Base-by-base conservation (phyloP, 1,284 basidiomycete genomes). In the Microbotryum silenes-acaulis region DNA sequence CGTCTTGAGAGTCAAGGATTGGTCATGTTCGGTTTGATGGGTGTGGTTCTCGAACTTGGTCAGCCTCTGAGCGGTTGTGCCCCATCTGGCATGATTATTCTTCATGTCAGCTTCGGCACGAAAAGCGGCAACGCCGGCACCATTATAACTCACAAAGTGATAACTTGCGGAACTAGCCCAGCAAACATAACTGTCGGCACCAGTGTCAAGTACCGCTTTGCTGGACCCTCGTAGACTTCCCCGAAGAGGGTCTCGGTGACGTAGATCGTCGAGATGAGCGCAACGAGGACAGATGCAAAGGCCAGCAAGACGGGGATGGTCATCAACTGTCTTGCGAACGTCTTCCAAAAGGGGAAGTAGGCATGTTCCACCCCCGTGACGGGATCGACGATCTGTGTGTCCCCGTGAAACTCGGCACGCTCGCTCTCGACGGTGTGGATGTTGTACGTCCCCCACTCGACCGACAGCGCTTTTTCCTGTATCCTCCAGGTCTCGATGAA, bases 401-500 rank as follows among this genome's bases (percentile, higher is more conserved):
- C 71, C 51, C 63, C 65, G 6, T 76, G 73, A 72, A 86, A 87
- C 62, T 87, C 82, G 0, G 85, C 82, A 23, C 89, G 81, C 10
- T 84, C 81, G 64, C 84, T 83, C 72, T 91, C 89, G 9, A 91
- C 88, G 23, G 83, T 82, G 72, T 86, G 84, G 1, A 85, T 84
- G 18, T 87, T 88, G 18, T 81, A 81, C 0, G 87, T 88, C 14
- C 87, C 86, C 81, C 90, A 93, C 37, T 83, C 80, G 23, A 91
- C 82, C 1, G 89, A 83, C 16, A 94, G 78, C 51, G 85, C 82
- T 20, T 86, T 82, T 76, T 97, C 88, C 56, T 82, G 82, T 54
- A 93, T 81, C 31, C 86, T 82, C 92, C 92, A 97, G 77, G 83
- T 85, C 73, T 96, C 91, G 63, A 91, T 85, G 70, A 92, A 92